Percentiles rank a stretch among this genome's conserved stretches.
Evolutionary conservation across 1,284 basidiomycete species (phyloP).

Genomic region (Pisolithus thermaeus): DNA sequence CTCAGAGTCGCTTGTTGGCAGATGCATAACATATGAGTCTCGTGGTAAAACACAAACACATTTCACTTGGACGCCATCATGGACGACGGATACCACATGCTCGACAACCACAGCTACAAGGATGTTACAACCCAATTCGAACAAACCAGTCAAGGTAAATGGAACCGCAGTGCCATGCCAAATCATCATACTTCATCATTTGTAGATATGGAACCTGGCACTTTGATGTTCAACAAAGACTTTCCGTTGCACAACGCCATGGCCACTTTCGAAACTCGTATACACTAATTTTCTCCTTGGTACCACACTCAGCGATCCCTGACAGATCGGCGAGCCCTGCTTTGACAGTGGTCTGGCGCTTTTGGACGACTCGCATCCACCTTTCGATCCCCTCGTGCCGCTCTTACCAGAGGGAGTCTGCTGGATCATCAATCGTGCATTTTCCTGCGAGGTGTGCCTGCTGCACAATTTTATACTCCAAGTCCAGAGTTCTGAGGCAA

Average conservation of each 20-base stretch:
- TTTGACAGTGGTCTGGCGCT: constrained; percentile 78
- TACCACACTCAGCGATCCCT: constrained; percentile 10
- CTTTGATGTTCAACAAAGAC: constrained; percentile 62
- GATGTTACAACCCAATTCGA: constrained; percentile 57
- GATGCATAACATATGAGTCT: too few species aligned
- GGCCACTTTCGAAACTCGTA: constrained; percentile 77
- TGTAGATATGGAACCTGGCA: constrained; percentile 61
- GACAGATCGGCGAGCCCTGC: constrained; percentile 82
- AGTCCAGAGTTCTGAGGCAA: constrained; percentile 17
- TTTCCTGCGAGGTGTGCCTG: constrained; percentile 71
- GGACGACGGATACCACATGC: constrained; percentile 29
- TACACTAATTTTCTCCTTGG: constrained; percentile 1
- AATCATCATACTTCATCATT: background rate
- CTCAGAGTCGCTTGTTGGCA: background rate
- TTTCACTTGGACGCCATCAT: constrained; percentile 8
- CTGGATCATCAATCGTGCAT: constrained; percentile 79
- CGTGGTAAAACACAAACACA: too few species aligned
- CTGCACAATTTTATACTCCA: constrained; percentile 5
- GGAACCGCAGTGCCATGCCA: background rate
- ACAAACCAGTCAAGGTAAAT: constrained; percentile 50
- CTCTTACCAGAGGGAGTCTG: constrained; percentile 74
- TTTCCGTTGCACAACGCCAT: constrained; percentile 81
- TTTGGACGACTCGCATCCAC: constrained; percentile 36
- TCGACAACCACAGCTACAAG: constrained; percentile 52
- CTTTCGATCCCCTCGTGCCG: constrained; percentile 62